Percentiles rank a stretch among this genome's conserved stretches.
Evolutionary conservation across 768 basidiomycete genomes (phyloP).

Genomic region (Tulasnella sp.): DNA sequence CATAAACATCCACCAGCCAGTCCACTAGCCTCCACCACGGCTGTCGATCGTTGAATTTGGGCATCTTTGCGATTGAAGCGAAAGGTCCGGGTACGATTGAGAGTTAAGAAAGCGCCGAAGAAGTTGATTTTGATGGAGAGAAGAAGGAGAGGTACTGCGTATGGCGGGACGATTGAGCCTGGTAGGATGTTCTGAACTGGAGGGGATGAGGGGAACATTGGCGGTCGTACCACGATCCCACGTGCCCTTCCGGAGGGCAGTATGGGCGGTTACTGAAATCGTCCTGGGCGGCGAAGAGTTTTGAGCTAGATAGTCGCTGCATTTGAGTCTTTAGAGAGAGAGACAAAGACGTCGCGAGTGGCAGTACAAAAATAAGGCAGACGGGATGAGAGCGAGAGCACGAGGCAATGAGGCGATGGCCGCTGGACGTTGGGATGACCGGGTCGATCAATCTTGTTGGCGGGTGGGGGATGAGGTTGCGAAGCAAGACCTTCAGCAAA

Average conservation of each 20-base stretch:
- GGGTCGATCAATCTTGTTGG: neutral
- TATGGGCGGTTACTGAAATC: neutral
- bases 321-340: neutral
- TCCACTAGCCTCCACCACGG: constrained; percentile 52
- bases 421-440: neutral
- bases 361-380: neutral
- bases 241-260: neutral
- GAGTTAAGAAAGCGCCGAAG: constrained; percentile 63
- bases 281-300: neutral
- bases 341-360: neutral
- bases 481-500: constrained; percentile 1
- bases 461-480: neutral
- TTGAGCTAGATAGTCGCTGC: neutral
- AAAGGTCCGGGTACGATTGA: constrained; percentile 67
- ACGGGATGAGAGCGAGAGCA: neutral
- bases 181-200: constrained; percentile 27
- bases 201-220: neutral
- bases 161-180: constrained; percentile 48
- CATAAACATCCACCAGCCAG: constrained; percentile 54
- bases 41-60: constrained; percentile 31
- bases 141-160: constrained; percentile 57
- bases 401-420: neutral
- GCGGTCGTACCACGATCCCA: neutral
- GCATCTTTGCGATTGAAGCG: constrained; percentile 35
- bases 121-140: constrained; percentile 56